Evolutionary conservation across 1,284 basidiomycete genomes (phyloP).

Genomic region (Rugiboletus extremiorientalis): DNA sequence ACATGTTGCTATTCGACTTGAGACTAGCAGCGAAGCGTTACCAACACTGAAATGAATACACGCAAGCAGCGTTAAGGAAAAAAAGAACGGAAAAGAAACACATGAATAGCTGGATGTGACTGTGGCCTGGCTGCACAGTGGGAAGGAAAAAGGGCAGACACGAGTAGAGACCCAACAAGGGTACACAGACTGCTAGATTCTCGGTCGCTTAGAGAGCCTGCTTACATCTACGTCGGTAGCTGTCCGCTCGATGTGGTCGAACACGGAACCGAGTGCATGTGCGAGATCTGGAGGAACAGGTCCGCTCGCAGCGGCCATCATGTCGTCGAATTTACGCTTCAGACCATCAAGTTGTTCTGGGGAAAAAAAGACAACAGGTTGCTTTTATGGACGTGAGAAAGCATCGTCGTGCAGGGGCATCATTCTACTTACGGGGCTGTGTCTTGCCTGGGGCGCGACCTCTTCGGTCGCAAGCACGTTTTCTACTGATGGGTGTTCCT

Average conservation of each 20-base stretch:
- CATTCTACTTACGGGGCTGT: conserved; percentile 16
- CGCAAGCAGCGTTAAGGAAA: neutral
- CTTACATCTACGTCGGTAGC: conserved; percentile 25
- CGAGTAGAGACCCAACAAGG: neutral
- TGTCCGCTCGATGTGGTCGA: conserved; percentile 35
- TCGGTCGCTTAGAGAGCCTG: conserved; percentile 26
- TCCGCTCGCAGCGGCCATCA: conserved; percentile 32
- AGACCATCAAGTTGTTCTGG: conserved; percentile 32
- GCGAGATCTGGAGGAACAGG: conserved; percentile 33
- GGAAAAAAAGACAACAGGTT: conserved; percentile 32
- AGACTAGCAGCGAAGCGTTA: neutral
- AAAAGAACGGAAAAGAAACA: neutral
- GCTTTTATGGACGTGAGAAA: conserved; percentile 4
- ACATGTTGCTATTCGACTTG: conserved; percentile 1
- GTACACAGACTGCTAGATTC: conserved; percentile 20
- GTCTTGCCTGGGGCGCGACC: conserved; percentile 13
- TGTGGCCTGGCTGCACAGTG: neutral
- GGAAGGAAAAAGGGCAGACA: neutral
- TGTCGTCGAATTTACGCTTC: conserved; percentile 33
- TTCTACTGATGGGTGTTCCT: conserved; percentile 13
- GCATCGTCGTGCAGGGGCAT: neutral
- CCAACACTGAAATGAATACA: conserved; percentile 3
- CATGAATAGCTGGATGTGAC: neutral
- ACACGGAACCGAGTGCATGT: conserved; percentile 34
- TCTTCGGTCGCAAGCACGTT: conserved; percentile 17